These are phyloP conservation scores for Lactarius deliciosus DNA, from an alignment of 768 basidiomycete genomes.

Conservation along the genomic window DNA sequence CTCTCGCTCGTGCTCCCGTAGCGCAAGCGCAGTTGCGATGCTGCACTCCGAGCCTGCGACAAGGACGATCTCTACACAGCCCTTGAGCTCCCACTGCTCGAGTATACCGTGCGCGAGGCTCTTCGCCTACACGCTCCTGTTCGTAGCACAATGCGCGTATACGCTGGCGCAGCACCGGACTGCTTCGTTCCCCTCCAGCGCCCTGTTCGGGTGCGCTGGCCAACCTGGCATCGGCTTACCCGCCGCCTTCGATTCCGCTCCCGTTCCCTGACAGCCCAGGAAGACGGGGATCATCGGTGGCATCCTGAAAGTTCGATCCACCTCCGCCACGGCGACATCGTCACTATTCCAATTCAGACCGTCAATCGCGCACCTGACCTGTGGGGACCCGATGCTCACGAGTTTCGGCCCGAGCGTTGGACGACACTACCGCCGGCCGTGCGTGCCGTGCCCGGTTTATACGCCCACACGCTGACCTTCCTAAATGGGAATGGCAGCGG, in stretches of 20 bases:
- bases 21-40: conserved; percentile 50
- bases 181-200: conserved; percentile 53
- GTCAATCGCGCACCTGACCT: conserved; percentile 54
- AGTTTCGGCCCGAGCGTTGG: conserved; percentile 64
- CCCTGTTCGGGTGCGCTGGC: conserved; percentile 24
- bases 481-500: conserved; percentile 49
- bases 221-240: conserved; percentile 18
- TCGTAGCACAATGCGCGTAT: conserved; percentile 58
- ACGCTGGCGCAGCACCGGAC: conserved; percentile 39
- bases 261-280: background rate
- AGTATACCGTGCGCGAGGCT: conserved; percentile 59
- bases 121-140: conserved; percentile 58
- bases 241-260: background rate
- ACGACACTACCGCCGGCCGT: conserved; percentile 39
- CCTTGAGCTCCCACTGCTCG: conserved; percentile 52
- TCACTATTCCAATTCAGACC: conserved; percentile 59
- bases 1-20: conserved; percentile 47
- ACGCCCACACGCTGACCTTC: conserved; percentile 55
- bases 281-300: conserved; percentile 12
- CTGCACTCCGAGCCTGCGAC: conserved; percentile 38
- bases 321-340: conserved; percentile 47
- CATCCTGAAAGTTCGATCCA: conserved; percentile 5
- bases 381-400: conserved; percentile 67
- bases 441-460: conserved; percentile 50
- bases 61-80: conserved; percentile 29